A percentile compares a stretch with the other conserved stretches of the same genome.
Conservation (phyloP, 306 rosid genomes). For the Citrullus mucosospermus region DNA sequence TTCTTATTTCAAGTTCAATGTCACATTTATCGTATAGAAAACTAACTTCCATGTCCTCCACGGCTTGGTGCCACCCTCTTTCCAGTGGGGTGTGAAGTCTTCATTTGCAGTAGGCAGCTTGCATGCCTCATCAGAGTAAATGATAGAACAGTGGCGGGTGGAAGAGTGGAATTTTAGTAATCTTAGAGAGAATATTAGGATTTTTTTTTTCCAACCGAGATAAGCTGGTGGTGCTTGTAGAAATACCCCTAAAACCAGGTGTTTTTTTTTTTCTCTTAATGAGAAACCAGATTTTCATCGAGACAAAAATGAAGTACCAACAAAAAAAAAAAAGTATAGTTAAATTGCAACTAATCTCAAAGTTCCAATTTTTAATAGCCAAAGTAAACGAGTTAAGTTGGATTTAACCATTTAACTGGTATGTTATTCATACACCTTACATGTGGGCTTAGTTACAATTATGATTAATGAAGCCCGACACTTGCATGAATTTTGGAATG, state of each 20-base stretch:
- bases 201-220: background rate
- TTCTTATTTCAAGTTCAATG: background rate
- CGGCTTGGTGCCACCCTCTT: background rate
- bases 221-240: background rate
- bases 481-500: background rate
- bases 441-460: background rate
- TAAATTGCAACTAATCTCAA: background rate
- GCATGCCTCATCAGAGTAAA: background rate
- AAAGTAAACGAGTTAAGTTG: background rate
- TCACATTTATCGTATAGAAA: background rate
- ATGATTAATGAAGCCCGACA: background rate
- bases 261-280: background rate
- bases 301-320: background rate
- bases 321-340: background rate
- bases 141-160: background rate
- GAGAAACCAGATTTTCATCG: background rate
- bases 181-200: background rate
- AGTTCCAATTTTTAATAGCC: background rate
- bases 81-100: background rate
- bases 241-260: background rate
- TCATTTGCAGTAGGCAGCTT: background rate
- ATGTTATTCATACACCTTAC: background rate
- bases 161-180: background rate
- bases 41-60: background rate
- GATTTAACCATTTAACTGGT: background rate